These are phyloP conservation scores for Vigna reflexopilosa DNA, from an alignment of 306 rosid genomes.

Conservation along the genomic window DNA sequence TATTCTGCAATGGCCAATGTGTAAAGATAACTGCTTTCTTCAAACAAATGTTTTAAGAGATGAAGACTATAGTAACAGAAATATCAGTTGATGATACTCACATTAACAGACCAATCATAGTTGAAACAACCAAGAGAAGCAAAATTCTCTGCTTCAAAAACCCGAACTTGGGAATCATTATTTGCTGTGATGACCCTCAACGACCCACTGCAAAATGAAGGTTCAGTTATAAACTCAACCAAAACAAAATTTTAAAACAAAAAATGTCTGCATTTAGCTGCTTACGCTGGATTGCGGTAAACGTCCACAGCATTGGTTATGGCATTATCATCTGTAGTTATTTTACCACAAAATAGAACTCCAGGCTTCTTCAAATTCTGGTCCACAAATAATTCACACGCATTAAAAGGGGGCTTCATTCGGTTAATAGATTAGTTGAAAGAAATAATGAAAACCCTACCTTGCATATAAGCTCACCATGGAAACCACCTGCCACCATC, in stretches of 20 bases:
- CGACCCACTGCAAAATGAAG: slow-evolving; percentile 65
- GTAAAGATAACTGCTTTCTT: slow-evolving; percentile 11
- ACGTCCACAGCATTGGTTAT: slow-evolving; percentile 93
- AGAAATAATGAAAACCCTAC: slow-evolving; percentile 49
- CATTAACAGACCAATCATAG: slow-evolving; percentile 94
- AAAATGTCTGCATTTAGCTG: slow-evolving; percentile 16
- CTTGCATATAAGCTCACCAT: slow-evolving; percentile 97
- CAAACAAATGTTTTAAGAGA: not conserved
- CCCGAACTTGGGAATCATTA: slow-evolving; percentile 86
- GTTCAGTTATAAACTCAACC: slow-evolving; percentile 31
- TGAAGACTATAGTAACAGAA: not conserved
- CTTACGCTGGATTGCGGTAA: slow-evolving; percentile 65
- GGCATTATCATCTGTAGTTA: slow-evolving; percentile 79
- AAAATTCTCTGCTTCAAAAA: slow-evolving; percentile 69
- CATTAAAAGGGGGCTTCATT: slow-evolving; percentile 10
- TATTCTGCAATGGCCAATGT: slow-evolving; percentile 55
- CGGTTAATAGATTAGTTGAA: slow-evolving; percentile 18
- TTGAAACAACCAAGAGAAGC: slow-evolving; percentile 69
- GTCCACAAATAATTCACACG: slow-evolving; percentile 19
- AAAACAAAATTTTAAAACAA: not conserved
- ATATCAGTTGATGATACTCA: slow-evolving; percentile 56
- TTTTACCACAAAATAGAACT: slow-evolving; percentile 82
- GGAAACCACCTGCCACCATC: slow-evolving; percentile 91
- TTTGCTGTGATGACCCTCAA: slow-evolving; percentile 78
- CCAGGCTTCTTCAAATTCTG: slow-evolving; percentile 78